A percentile compares a stretch with the other conserved stretches of the same genome.
Evolutionary conservation across 129 eudicot species (phyloP).

Genomic region (Flaveria sonorensis): DNA sequence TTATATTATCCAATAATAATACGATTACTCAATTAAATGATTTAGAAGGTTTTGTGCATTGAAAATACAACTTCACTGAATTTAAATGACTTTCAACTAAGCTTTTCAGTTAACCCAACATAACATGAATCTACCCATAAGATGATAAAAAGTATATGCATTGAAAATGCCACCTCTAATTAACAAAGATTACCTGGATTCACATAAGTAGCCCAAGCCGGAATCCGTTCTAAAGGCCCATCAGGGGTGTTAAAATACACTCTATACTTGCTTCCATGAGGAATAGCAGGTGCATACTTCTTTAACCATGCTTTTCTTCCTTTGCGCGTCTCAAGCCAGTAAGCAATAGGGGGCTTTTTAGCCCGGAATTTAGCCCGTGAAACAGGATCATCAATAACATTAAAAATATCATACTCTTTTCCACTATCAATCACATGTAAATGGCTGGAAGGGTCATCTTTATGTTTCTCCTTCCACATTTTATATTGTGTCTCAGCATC

Average conservation of each 20-base stretch:
- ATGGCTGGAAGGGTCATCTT: constrained; percentile 77
- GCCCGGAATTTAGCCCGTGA: constrained; percentile 61
- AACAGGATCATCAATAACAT: constrained; percentile 71
- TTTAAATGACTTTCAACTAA: background rate
- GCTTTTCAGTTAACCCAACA: background rate
- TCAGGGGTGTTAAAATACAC: constrained; percentile 87
- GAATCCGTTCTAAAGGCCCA: constrained; percentile 93
- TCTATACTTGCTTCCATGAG: constrained; percentile 96
- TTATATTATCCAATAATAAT: background rate
- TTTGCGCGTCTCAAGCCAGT: constrained; percentile 92
- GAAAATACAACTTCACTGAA: background rate
- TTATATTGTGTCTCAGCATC: constrained; percentile 76
- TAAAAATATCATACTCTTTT: constrained; percentile 65
- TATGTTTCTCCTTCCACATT: constrained; percentile 79
- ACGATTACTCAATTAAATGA: background rate
- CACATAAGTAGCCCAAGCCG: constrained; percentile 98
- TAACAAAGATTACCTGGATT: constrained; percentile 67
- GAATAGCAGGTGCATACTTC: constrained; percentile 79
- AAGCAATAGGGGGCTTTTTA: constrained; percentile 82
- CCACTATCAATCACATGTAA: constrained; percentile 86
- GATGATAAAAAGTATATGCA: background rate
- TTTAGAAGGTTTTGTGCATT: background rate
- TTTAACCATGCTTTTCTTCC: constrained; percentile 90
- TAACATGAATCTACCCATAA: background rate
- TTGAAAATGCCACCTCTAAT: background rate